Base-by-base conservation (phyloP, 2,329 filamentous ascomycete species). In the Ascosphaera apis region DNA sequence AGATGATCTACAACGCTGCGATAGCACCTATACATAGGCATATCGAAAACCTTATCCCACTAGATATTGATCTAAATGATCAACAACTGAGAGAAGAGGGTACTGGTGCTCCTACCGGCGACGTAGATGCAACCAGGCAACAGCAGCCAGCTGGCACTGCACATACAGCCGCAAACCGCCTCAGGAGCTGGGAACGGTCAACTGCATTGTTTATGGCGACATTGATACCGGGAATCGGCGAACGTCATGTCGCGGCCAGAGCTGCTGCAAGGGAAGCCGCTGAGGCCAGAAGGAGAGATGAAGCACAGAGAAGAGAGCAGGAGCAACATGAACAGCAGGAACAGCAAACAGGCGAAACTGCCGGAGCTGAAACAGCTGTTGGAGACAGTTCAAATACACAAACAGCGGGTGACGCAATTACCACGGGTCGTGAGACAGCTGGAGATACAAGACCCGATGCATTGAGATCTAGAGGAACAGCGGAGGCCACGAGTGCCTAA, bases 201-300 rank as follows among this genome's bases (percentile, higher is more conserved):
- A 45, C 69, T 30, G 66, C 67, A n/a, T 53, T 75, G n/a, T 70
- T 75, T 40, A 48, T 75, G 23, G 69, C 69, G 0, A 72, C 66
- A 48, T 47, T 75, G 35, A 64, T 70, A 47, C 70, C 70, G 1
- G 70, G 70, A 0, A 58, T 75, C 17, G 69, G 70, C 0, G 70
- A 75, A 47, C 56, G 66, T 5, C 66, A 71, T 47, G 65, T 74
- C 11, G 55, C 61, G 41, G 68, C 65, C 17, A 57, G 65, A 39
- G 62, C 67, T 43, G 62, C 64, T 36, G 57, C 63, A 12, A 21
- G 19, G 9, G 58, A 64, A 41, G 55, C 55, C 13, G 50, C 47
- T 21, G 19, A 21, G 19, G 19, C 19, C 9, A 21, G 19, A 9
- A 4, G 19, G 9, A 4, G 19, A 9, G 19, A 4, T 4, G 19